A percentile compares a stretch with the other conserved stretches of the same genome.
Conservation (phyloP, 2,329 filamentous ascomycete genomes). For the Microcera coccophila region DNA sequence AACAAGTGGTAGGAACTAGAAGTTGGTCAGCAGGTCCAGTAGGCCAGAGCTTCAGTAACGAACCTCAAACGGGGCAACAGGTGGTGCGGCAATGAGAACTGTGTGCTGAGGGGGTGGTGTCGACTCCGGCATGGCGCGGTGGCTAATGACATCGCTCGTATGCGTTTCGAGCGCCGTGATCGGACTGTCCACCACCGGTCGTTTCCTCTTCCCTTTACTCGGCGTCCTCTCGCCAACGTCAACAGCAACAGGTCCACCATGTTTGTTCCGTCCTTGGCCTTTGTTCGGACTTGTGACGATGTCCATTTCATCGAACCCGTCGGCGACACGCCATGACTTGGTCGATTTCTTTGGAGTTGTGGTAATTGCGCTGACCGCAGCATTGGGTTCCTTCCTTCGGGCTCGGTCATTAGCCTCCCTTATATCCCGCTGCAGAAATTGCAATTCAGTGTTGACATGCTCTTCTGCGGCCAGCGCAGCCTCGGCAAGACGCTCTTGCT, state of each 20-base stretch:
- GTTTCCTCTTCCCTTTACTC: slow-evolving; percentile 67
- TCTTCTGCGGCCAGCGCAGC: slow-evolving; percentile 62
- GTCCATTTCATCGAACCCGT: slow-evolving; percentile 72
- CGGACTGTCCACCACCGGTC: slow-evolving; percentile 63
- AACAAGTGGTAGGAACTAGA: slow-evolving; percentile 57
- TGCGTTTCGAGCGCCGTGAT: slow-evolving; percentile 56
- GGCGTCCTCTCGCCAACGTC: slow-evolving; percentile 55
- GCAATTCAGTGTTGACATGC: slow-evolving; percentile 62
- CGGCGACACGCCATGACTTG: slow-evolving; percentile 58
- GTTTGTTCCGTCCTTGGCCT: slow-evolving; percentile 39
- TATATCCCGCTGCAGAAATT: slow-evolving; percentile 70
- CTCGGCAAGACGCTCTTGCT: slow-evolving; percentile 61
- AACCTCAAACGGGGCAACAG: slow-evolving; percentile 46
- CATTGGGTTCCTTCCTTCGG: slow-evolving; percentile 42
- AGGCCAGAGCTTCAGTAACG: slow-evolving; percentile 13
- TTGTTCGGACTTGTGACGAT: slow-evolving; percentile 53
- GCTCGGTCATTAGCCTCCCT: slow-evolving; percentile 53
- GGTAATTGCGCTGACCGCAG: slow-evolving; percentile 17
- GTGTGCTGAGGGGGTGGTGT: slow-evolving; percentile 13
- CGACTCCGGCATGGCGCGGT: slow-evolving; percentile 25
- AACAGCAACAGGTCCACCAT: slow-evolving; percentile 41
- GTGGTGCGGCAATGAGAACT: slow-evolving; percentile 21
- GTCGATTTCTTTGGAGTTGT: slow-evolving; percentile 59
- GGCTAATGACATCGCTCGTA: slow-evolving; percentile 39
- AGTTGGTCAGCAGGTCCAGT: slow-evolving; percentile 18